Evolutionary conservation across 768 basidiomycete genomes (phyloP).

Genomic region (Pleurotus djamor): DNA sequence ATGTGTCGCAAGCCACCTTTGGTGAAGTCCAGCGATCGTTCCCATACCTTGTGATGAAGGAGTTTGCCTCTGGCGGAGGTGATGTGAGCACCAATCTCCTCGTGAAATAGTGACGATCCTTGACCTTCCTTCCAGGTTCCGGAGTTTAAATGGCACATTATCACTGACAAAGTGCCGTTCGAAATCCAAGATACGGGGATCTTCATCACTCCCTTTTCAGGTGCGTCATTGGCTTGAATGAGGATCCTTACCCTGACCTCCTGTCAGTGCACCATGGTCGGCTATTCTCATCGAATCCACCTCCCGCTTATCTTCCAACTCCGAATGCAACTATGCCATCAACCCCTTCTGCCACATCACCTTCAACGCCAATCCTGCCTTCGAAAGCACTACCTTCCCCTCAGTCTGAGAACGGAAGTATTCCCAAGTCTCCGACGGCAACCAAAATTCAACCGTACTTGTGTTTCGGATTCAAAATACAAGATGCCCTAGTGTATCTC

Average conservation of each 20-base stretch:
- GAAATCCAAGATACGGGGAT: constrained; percentile 66
- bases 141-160: constrained; percentile 80
- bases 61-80: constrained; percentile 77
- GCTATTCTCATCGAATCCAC: constrained; percentile 44
- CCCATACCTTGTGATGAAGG: constrained; percentile 78
- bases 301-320: constrained; percentile 35
- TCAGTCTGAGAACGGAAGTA: not conserved
- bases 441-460: constrained; percentile 50
- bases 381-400: not conserved
- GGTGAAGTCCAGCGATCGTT: constrained; percentile 66
- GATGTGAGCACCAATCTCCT: constrained; percentile 43
- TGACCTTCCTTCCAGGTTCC: constrained; percentile 55
- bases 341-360: constrained; percentile 28
- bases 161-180: constrained; percentile 66
- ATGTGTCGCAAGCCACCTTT: constrained; percentile 65
- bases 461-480: constrained; percentile 69
- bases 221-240: constrained; percentile 33
- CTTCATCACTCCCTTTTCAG: constrained; percentile 61
- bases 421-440: not conserved
- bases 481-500: constrained; percentile 69
- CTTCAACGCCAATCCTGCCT: constrained; percentile 21
- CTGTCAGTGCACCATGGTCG: constrained; percentile 72
- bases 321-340: constrained; percentile 33
- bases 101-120: not conserved
- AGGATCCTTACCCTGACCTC: not conserved